Percentiles rank a stretch among this genome's conserved stretches.
Evolutionary conservation across 768 basidiomycete species (phyloP).

Genomic region (Hemileccinum impolitum): DNA sequence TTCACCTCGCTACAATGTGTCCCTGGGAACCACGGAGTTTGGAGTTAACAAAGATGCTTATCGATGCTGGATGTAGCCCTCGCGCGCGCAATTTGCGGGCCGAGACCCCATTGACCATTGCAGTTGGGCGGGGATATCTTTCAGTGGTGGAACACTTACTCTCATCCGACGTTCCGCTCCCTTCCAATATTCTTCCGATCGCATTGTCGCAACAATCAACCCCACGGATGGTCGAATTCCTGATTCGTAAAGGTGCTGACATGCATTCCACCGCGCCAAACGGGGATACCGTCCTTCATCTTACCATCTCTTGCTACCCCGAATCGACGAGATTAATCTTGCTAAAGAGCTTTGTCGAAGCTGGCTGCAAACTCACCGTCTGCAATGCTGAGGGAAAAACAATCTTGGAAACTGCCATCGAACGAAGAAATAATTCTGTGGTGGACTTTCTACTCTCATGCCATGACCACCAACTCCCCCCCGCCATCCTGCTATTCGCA

Average conservation of each 20-base stretch:
- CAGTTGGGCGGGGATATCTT: background rate
- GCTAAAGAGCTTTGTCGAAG: background rate
- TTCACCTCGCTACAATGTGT: background rate
- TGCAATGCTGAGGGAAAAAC: background rate
- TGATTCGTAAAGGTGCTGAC: too few relatives aligned
- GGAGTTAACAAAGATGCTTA: background rate
- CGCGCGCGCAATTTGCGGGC: background rate
- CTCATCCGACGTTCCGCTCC: background rate
- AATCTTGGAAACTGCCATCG: background rate
- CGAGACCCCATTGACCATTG: constrained; percentile 1
- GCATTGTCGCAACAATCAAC: background rate
- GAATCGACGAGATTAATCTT: background rate
- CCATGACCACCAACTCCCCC: background rate
- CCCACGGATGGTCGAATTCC: background rate
- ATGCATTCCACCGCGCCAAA: background rate
- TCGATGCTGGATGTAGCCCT: constrained; percentile 1
- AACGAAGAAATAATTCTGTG: too few relatives aligned
- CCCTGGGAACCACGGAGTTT: background rate
- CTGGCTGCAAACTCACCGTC: background rate
- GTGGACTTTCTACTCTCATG: too few relatives aligned
- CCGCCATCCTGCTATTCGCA: background rate
- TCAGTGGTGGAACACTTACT: constrained; percentile 1
- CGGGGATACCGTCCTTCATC: background rate
- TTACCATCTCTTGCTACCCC: background rate
- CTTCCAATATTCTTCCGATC: background rate